Base-by-base conservation (phyloP, 768 basidiomycete species). In the Crucibulum laeve region DNA sequence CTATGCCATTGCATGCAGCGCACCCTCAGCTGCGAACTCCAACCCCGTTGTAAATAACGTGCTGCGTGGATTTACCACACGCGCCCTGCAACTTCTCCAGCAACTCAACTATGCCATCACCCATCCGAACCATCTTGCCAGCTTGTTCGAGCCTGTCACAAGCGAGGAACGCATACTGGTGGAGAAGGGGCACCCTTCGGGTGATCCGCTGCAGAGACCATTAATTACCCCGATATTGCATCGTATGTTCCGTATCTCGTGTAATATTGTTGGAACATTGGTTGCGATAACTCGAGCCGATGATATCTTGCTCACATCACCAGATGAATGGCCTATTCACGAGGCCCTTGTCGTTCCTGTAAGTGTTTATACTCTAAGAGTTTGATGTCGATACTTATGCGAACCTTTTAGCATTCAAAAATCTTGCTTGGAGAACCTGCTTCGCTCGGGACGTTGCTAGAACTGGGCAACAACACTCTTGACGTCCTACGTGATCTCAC, bases 41-140 rank as follows among this genome's bases (percentile, higher is more conserved):
- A 72, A 76, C 48, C 67, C 71, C 4, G 74, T 75, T 2, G 73
- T 82, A 14, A 74, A 74, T 41, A 81, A 78, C 51, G 77, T 91
- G 4, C 70, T 92, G 33, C 71, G 73, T 1, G 79, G 78, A 14
- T 92, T 90, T 59, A 78, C 82, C 2, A 69, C 69, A 0, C 80
- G 79, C 47, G 82, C 85, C 0, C 63, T 93, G 15, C 69, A 80
- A 24, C 77, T 95, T 19, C 70, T 96, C 1, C 91, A 92, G 56
- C 87, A 92, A 50, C 64, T 96, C 48, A 93, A 92, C 61, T 92
- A 93, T 51, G 87, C 90, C 0, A 72, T 95, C 37, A 85, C 90
- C 0, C 93, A 97, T 61, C 93, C 93, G 5, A 88, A 93, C 54
- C 85, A 92, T 53, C 74, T 96, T 10, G 81, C 85, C 1, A 84